These are phyloP conservation scores for Inonotus obliquus DNA, from an alignment of 1,284 basidiomycete genomes.

Conservation along the genomic window DNA sequence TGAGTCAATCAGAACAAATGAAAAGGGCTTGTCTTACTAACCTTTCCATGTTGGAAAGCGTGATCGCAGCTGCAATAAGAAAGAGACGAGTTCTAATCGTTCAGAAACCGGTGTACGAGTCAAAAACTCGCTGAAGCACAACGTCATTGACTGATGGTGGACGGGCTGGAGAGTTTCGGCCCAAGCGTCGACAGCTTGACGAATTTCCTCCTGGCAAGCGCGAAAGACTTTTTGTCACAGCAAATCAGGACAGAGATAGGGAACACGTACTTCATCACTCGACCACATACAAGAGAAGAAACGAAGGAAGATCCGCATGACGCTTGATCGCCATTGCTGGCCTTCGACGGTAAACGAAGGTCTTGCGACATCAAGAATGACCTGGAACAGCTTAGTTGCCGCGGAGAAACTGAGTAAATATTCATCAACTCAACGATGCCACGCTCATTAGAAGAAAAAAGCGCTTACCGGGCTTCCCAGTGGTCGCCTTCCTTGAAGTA, in stretches of 20 bases:
- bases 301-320: conserved; percentile 50
- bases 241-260: background rate
- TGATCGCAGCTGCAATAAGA: conserved; percentile 57
- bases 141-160: conserved; percentile 57
- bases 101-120: conserved; percentile 51
- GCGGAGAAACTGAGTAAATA: conserved; percentile 29
- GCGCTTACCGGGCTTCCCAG: conserved; percentile 47
- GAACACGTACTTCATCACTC: conserved; percentile 48
- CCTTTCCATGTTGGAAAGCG: conserved; percentile 64
- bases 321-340: conserved; percentile 59
- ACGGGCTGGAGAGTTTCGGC: conserved; percentile 54
- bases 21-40: conserved; percentile 23
- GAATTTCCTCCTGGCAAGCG: conserved; percentile 54
- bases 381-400: conserved; percentile 51
- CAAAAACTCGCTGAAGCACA: conserved; percentile 61
- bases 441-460: conserved; percentile 2
- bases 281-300: conserved; percentile 62
- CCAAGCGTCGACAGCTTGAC: conserved; percentile 51
- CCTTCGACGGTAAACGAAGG: conserved; percentile 56
- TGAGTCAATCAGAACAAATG: background rate
- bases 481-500: conserved; percentile 30
- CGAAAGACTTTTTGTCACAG: background rate
- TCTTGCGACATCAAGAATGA: conserved; percentile 59
- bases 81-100: conserved; percentile 50
- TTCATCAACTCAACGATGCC: background rate